These are phyloP conservation scores for Chlorociboria aeruginascens DNA, from an alignment of 495 filamentous ascomycete genomes.

Conservation along the genomic window DNA sequence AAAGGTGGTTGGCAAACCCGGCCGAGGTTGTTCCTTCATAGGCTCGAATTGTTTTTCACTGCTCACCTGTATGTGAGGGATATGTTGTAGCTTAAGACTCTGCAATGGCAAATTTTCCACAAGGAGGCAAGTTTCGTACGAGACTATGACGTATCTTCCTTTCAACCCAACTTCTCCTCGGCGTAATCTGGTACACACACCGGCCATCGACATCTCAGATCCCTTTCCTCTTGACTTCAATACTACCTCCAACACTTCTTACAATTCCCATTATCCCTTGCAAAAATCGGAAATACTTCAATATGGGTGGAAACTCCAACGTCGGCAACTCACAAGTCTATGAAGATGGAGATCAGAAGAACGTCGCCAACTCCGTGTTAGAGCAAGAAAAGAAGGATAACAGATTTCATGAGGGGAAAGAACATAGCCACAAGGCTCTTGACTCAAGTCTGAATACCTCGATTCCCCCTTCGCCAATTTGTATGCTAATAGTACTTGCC, in stretches of 20 bases:
- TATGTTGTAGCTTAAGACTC: too few relatives aligned
- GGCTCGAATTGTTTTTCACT: too few relatives aligned
- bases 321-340: conserved; percentile 31
- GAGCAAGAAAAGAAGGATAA: conserved; percentile 26
- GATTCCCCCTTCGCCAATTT: conserved; percentile 9
- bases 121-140: too few relatives aligned
- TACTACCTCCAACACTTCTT: not conserved
- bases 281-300: not conserved
- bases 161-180: not conserved
- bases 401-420: conserved; percentile 55
- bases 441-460: conserved; percentile 48
- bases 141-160: too few relatives aligned
- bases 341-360: conserved; percentile 51
- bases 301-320: conserved; percentile 21
- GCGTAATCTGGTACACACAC: not conserved
- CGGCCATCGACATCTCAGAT: not conserved
- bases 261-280: not conserved
- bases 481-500: not conserved
- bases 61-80: too few relatives aligned
- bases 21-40: too few relatives aligned
- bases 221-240: not conserved
- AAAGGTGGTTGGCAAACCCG: too few relatives aligned
- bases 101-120: too few relatives aligned
- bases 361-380: conserved; percentile 42
- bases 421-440: conserved; percentile 50